These are phyloP conservation scores for Pseudohalonectria lignicola DNA, from an alignment of 2,329 filamentous ascomycete species.

Conservation along the genomic window DNA sequence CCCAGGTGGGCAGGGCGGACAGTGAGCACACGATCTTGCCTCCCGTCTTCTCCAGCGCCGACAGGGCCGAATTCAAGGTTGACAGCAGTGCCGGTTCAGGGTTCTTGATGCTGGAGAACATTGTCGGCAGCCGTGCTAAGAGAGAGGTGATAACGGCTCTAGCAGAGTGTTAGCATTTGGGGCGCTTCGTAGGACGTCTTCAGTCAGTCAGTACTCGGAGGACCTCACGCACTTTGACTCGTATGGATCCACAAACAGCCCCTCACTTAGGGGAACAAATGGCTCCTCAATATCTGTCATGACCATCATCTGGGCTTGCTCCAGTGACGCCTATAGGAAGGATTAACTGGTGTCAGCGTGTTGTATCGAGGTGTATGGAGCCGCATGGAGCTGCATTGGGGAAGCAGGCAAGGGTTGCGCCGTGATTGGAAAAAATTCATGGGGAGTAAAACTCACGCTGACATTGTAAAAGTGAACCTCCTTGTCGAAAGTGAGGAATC, in stretches of 20 bases:
- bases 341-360: neutral
- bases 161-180: slow-evolving; percentile 14
- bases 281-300: slow-evolving; percentile 97
- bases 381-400: too few relatives aligned
- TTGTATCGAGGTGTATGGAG: neutral
- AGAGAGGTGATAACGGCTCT: slow-evolving; percentile 75
- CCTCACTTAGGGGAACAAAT: slow-evolving; percentile 83
- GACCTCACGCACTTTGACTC: slow-evolving; percentile 55
- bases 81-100: slow-evolving; percentile 83
- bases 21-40: slow-evolving; percentile 88
- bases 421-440: too few relatives aligned
- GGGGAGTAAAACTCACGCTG: slow-evolving; percentile 46
- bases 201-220: neutral
- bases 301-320: slow-evolving; percentile 94
- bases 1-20: slow-evolving; percentile 81
- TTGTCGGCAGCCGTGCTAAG: slow-evolving; percentile 68
- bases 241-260: slow-evolving; percentile 88
- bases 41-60: slow-evolving; percentile 76
- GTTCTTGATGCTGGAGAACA: slow-evolving; percentile 83
- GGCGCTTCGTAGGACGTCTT: too few relatives aligned
- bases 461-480: slow-evolving; percentile 98
- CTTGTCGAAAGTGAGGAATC: slow-evolving; percentile 92
- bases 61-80: slow-evolving; percentile 69
- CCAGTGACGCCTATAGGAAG: slow-evolving; percentile 52
- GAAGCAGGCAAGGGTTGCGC: too few relatives aligned